Evolutionary conservation across 768 basidiomycete species (phyloP).

Genomic region (Russula virescens): DNA sequence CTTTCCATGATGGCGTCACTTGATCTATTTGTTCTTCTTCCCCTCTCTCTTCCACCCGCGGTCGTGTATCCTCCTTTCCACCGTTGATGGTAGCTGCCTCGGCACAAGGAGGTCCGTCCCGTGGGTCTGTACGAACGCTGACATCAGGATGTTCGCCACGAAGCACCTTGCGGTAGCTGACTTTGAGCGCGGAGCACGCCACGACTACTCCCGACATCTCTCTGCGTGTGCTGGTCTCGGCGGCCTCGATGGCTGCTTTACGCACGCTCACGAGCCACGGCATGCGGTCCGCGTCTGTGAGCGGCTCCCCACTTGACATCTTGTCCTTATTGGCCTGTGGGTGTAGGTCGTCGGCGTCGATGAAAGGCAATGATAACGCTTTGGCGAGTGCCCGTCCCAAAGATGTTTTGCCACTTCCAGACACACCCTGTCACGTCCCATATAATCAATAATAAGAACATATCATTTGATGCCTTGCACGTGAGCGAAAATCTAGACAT

Average conservation of each 20-base stretch:
- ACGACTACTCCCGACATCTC: constrained; percentile 56
- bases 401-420: constrained; percentile 67
- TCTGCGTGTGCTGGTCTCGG: constrained; percentile 33
- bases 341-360: constrained; percentile 89
- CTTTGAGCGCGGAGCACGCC: constrained; percentile 82
- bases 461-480: background rate
- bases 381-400: constrained; percentile 59
- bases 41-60: no score
- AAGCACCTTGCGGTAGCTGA: constrained; percentile 73
- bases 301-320: constrained; percentile 71
- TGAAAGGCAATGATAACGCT: constrained; percentile 61
- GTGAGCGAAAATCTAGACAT: background rate
- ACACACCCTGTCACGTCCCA: constrained; percentile 50
- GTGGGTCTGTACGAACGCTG: background rate
- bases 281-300: constrained; percentile 75
- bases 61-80: background rate
- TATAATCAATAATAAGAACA: background rate
- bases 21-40: constrained; percentile 13
- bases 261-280: constrained; percentile 83
- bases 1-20: constrained; percentile 32
- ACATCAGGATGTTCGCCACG: constrained; percentile 41
- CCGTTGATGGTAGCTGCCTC: background rate
- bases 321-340: constrained; percentile 77
- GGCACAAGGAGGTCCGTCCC: background rate
- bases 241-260: constrained; percentile 54